Conservation (phyloP, 345 rosid genomes). For the Citrus sinensis region DNA sequence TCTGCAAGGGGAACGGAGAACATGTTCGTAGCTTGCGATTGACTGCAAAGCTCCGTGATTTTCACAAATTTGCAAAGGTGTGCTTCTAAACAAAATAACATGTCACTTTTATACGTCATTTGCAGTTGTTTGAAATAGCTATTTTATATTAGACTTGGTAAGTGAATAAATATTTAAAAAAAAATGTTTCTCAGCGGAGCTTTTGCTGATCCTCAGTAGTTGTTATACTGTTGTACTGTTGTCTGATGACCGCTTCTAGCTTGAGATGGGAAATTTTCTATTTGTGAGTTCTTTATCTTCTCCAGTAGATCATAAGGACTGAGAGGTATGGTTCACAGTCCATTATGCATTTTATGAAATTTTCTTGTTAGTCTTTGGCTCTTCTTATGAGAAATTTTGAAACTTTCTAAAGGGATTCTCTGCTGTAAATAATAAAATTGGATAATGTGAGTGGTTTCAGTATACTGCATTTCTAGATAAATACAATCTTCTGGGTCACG, state of each 20-base stretch:
- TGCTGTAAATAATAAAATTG: background rate
- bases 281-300: background rate
- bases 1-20: conserved; percentile 58
- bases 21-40: conserved; percentile 69
- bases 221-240: background rate
- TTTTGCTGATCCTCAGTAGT: background rate
- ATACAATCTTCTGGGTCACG: background rate
- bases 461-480: background rate
- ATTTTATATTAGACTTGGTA: background rate
- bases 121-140: background rate
- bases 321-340: background rate
- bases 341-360: background rate
- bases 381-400: background rate
- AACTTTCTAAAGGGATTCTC: background rate
- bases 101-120: background rate
- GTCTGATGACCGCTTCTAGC: background rate
- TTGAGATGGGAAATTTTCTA: background rate
- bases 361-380: background rate
- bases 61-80: conserved; percentile 91
- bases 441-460: background rate
- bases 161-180: background rate
- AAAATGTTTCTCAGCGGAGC: too few relatives aligned
- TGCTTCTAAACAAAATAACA: conserved; percentile 7
- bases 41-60: conserved; percentile 90
- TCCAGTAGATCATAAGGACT: background rate